Evolutionary conservation across 1,139 yeast species (phyloP).

Genomic region (Arxiozyma slooffiae): DNA sequence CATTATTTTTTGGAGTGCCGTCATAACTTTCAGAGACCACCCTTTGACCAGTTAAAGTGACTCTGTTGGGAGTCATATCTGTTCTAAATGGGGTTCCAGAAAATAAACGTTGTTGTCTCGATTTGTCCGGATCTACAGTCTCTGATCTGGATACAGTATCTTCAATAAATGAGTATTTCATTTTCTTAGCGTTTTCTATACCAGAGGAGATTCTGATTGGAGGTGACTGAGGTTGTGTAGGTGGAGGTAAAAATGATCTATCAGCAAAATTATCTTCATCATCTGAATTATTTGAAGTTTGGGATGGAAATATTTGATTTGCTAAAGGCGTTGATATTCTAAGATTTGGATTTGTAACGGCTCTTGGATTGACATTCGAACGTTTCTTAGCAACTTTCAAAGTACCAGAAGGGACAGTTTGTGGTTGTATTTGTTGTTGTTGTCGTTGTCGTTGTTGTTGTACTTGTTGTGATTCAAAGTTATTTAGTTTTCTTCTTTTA

Average conservation of each 20-base stretch:
- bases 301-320: constrained; percentile 32
- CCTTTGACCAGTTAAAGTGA: constrained; percentile 26
- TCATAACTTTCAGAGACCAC: constrained; percentile 22
- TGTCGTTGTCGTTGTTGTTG: constrained; percentile 7
- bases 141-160: constrained; percentile 31
- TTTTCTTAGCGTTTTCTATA: constrained; percentile 23
- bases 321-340: constrained; percentile 33
- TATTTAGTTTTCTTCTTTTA: constrained; percentile 21
- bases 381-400: constrained; percentile 26
- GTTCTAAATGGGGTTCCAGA: constrained; percentile 26
- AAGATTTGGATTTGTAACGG: constrained; percentile 16
- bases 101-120: constrained; percentile 27
- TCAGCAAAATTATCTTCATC: constrained; percentile 23
- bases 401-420: constrained; percentile 9
- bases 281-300: constrained; percentile 22
- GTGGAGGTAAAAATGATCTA: constrained; percentile 30
- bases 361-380: constrained; percentile 12
- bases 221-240: constrained; percentile 31
- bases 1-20: constrained; percentile 6
- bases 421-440: too few relatives aligned
- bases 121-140: constrained; percentile 31
- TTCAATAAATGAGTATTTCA: constrained; percentile 18
- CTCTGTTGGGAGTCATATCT: constrained; percentile 29
- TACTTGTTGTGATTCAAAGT: constrained; percentile 10
- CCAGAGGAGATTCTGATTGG: constrained; percentile 32